phyloP scores from a whole-genome alignment of 192 early-diverging fungal genomes.

The Coemansia reversa region DNA sequence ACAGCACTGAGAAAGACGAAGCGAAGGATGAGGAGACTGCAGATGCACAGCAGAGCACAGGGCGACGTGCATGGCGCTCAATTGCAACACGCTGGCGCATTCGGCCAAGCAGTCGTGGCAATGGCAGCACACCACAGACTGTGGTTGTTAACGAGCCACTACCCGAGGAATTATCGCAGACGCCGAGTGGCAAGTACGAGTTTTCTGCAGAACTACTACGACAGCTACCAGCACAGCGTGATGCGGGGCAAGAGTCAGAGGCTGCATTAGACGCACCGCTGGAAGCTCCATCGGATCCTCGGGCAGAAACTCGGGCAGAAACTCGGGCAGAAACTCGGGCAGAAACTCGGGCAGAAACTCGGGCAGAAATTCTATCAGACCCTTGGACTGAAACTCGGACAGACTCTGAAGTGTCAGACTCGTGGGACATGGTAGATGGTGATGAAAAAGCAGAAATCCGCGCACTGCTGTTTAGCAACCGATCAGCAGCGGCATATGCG shows the following conservation, averaged over 20 bases:
- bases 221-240: slow-evolving; percentile 14
- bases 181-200: slow-evolving; percentile 32
- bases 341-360: too few species aligned
- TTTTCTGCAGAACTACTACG: slow-evolving; percentile 38
- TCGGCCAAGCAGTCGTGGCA: neutral
- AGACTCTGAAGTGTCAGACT: slow-evolving; percentile 1
- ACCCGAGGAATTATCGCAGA: slow-evolving; percentile 27
- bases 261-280: neutral
- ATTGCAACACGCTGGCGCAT: slow-evolving; percentile 5
- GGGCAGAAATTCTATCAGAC: too few species aligned
- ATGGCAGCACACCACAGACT: neutral
- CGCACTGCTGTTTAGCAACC: slow-evolving; percentile 51
- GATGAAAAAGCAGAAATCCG: slow-evolving; percentile 37
- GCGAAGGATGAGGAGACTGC: neutral
- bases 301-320: neutral
- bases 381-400: neutral
- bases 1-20: too few species aligned
- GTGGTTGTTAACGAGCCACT: slow-evolving; percentile 46
- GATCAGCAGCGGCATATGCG: slow-evolving; percentile 42
- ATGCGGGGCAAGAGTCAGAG: neutral
- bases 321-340: too few species aligned
- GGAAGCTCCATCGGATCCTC: neutral
- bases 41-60: slow-evolving; percentile 9
- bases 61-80: slow-evolving; percentile 20
- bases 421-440: slow-evolving; percentile 30